phyloP scores from a whole-genome alignment of 1,284 basidiomycete genomes.

The Fistulina hepatica region DNA sequence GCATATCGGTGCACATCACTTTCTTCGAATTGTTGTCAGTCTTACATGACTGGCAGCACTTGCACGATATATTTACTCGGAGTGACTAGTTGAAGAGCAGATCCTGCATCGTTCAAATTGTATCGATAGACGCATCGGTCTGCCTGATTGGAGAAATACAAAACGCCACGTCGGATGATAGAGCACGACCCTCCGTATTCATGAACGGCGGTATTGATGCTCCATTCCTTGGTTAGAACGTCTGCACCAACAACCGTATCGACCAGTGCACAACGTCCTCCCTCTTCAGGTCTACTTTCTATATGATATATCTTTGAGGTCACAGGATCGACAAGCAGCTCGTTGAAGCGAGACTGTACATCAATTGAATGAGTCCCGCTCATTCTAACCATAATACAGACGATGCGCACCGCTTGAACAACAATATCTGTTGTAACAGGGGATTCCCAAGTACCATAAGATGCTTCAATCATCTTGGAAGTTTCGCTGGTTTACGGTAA shows the following conservation, averaged over 20 bases:
- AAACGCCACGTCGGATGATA: constrained; percentile 33
- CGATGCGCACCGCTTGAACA: constrained; percentile 34
- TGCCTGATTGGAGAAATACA: constrained; percentile 46
- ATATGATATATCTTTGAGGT: constrained; percentile 46
- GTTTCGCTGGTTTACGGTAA: too few species aligned
- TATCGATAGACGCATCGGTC: constrained; percentile 42
- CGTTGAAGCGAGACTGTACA: constrained; percentile 32
- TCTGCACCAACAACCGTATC: constrained; percentile 36
- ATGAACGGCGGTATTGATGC: constrained; percentile 47
- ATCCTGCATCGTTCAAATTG: constrained; percentile 20
- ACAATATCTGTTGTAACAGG: constrained; percentile 45
- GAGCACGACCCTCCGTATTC: constrained; percentile 50
- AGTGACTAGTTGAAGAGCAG: constrained; percentile 49
- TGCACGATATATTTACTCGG: constrained; percentile 34
- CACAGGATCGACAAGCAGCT: constrained; percentile 44
- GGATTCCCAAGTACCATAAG: constrained; percentile 53
- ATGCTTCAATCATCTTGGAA: constrained; percentile 25
- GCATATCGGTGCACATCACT: constrained; percentile 48
- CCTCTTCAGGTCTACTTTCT: constrained; percentile 52
- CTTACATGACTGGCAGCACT: not conserved
- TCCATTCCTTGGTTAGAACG: constrained; percentile 36
- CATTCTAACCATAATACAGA: constrained; percentile 7
- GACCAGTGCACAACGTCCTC: constrained; percentile 47
- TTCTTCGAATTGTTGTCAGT: constrained; percentile 20
- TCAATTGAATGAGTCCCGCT: not conserved